phyloP scores from a whole-genome alignment of 306 rosid genomes.

The Inga leiocalycina region DNA sequence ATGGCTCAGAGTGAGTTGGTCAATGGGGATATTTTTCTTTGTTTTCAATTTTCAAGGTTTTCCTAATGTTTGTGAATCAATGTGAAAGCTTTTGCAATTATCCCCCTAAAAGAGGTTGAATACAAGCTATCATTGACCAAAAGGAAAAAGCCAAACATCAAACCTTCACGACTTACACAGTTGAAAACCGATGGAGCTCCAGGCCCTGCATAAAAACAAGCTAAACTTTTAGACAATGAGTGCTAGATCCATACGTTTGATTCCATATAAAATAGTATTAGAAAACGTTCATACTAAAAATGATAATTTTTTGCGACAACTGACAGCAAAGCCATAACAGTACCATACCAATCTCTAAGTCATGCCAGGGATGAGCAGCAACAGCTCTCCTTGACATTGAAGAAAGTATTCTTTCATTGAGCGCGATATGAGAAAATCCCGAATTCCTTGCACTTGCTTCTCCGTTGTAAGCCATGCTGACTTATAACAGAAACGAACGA shows the following conservation, averaged over 20 bases:
- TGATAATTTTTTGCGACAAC: neutral
- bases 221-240: constrained; percentile 27
- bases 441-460: constrained; percentile 47
- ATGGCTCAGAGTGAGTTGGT: constrained; percentile 17
- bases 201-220: constrained; percentile 70
- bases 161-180: constrained; percentile 61
- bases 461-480: constrained; percentile 65
- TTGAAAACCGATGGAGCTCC: constrained; percentile 94
- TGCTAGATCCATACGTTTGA: neutral
- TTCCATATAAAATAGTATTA: neutral
- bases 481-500: constrained; percentile 32
- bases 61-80: neutral
- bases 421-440: constrained; percentile 42
- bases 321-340: neutral
- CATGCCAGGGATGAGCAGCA: constrained; percentile 99
- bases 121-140: neutral
- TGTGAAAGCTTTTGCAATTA: neutral
- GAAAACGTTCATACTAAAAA: neutral
- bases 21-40: constrained; percentile 1
- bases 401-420: constrained; percentile 90
- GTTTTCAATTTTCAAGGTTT: neutral
- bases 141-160: neutral
- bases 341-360: constrained; percentile 79
- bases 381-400: constrained; percentile 81
- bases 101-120: neutral